Evolutionary conservation across 495 filamentous ascomycete species (phyloP).

Genomic region (Podospora pseudopauciseta): DNA sequence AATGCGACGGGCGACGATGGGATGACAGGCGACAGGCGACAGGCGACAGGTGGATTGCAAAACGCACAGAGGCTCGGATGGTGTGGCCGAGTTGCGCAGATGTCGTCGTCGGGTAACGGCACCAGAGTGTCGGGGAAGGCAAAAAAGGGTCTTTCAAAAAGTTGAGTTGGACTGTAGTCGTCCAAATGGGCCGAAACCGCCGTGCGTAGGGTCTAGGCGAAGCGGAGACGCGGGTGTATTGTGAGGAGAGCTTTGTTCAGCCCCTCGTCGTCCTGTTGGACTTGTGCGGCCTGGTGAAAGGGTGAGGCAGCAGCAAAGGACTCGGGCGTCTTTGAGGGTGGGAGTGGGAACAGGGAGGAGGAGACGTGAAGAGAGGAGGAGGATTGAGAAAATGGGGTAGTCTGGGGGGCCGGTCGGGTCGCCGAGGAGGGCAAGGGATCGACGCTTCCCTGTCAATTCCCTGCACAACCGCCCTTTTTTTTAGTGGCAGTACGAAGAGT

Average conservation of each 20-base stretch:
- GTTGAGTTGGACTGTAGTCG: background rate
- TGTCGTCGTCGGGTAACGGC: conserved; percentile 5
- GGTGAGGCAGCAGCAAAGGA: conserved; percentile 1
- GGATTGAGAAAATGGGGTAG: conserved; percentile 10
- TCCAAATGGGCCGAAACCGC: conserved; percentile 4
- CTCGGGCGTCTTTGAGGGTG: conserved; percentile 5
- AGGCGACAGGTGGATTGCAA: background rate
- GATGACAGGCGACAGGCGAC: no score
- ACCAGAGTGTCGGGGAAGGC: background rate
- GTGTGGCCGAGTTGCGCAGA: conserved; percentile 6
- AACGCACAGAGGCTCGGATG: background rate
- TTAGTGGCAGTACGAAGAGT: background rate
- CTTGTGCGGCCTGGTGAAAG: conserved; percentile 5
- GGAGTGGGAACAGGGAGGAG: background rate
- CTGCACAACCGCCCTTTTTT: conserved; percentile 21
- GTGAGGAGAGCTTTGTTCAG: background rate
- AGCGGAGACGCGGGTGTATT: conserved; percentile 5
- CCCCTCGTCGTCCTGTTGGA: conserved; percentile 8
- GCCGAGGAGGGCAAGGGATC: conserved; percentile 30
- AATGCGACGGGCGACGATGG: background rate
- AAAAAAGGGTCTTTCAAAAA: conserved; percentile 1
- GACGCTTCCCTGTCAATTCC: conserved; percentile 17
- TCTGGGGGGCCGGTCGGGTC: conserved; percentile 22
- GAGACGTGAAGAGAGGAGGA: conserved; percentile 8
- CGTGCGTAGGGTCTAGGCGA: conserved; percentile 10